Base-by-base conservation (phyloP, 129 eudicot species). In the Oenanthe sinensis region DNA sequence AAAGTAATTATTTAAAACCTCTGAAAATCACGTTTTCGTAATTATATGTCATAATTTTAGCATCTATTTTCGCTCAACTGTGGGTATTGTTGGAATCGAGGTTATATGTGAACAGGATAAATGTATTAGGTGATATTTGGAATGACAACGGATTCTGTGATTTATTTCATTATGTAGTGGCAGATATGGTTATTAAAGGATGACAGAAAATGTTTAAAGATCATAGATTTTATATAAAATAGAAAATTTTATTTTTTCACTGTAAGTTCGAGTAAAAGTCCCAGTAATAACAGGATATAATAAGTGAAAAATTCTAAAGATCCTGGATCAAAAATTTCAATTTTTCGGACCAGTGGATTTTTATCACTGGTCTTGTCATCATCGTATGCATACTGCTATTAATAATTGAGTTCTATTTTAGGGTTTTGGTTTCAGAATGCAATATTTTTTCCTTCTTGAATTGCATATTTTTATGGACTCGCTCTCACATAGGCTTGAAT, bases 401-500 rank as follows among this genome's bases (percentile, higher is more conserved):
- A 60, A 60, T 60, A 60, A 7, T 54, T 26, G 3, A 50, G 22
- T 50, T 60, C 26, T 7, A 7, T n/a, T 3, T 24, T n/a, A 60
- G n/a, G 33, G 2, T 9, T 60, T 60, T 7, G 36, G 36, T 60
- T 60, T 60, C 15, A n/a, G 15, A 3, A 8, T 8, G 8, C 1
- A 24, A 10, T 58, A 5, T n/a, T 76, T 44, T 40, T 73, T 3
- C 39, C n/a, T n/a, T 39, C 75, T 8, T 3, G 19, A 7, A 19
- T 22, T 49, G 40, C 5, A 6, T 60, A 24, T 30, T 36, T 6
- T 9, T 9, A 16, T 60, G 5, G 26, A 33, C 24, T 40, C 7
- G 20, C 20, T 84, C 48, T 71, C 28, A 71, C 65, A 55, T 5
- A 45, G 75, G 43, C 8, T 30, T 81, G 8, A 37, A 60, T 67